phyloP scores from a whole-genome alignment of 768 basidiomycete genomes.

The Leccinellum albellum region DNA sequence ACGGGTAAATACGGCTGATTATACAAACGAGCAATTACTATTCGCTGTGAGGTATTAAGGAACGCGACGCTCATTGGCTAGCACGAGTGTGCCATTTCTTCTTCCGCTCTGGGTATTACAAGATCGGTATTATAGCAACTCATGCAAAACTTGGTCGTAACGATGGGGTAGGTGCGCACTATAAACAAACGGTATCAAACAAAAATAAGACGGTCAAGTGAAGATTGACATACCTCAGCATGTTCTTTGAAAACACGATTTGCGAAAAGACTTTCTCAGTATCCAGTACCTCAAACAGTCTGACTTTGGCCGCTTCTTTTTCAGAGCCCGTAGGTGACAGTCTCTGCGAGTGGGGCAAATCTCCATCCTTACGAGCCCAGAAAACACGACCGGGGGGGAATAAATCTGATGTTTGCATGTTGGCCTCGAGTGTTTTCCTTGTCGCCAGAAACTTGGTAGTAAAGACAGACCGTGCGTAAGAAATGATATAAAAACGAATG shows the following conservation, averaged over 20 bases:
- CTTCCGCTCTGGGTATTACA: background rate
- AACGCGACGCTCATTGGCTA: background rate
- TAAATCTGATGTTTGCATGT: constrained; percentile 70
- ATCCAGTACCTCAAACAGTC: constrained; percentile 75
- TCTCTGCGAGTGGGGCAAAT: constrained; percentile 52
- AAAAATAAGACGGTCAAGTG: background rate
- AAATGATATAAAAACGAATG: background rate
- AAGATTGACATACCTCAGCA: constrained; percentile 59
- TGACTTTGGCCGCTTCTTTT: constrained; percentile 46
- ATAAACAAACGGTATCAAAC: constrained; percentile 5
- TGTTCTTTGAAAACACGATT: constrained; percentile 76
- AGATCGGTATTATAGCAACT: constrained; percentile 45
- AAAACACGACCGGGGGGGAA: constrained; percentile 76
- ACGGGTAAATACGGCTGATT: constrained; percentile 10
- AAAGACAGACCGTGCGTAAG: background rate
- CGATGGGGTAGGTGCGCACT: constrained; percentile 79
- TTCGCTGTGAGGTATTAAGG: constrained; percentile 8
- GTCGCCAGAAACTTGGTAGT: constrained; percentile 63
- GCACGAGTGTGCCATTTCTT: background rate
- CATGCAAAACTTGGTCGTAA: constrained; percentile 73
- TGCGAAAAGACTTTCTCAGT: constrained; percentile 76
- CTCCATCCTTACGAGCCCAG: constrained; percentile 74
- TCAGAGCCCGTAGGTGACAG: constrained; percentile 13
- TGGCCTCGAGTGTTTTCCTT: constrained; percentile 81
- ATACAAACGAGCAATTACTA: background rate